These are phyloP conservation scores for Trametes sp. DNA, from an alignment of 1,284 basidiomycete genomes.

Conservation along the genomic window DNA sequence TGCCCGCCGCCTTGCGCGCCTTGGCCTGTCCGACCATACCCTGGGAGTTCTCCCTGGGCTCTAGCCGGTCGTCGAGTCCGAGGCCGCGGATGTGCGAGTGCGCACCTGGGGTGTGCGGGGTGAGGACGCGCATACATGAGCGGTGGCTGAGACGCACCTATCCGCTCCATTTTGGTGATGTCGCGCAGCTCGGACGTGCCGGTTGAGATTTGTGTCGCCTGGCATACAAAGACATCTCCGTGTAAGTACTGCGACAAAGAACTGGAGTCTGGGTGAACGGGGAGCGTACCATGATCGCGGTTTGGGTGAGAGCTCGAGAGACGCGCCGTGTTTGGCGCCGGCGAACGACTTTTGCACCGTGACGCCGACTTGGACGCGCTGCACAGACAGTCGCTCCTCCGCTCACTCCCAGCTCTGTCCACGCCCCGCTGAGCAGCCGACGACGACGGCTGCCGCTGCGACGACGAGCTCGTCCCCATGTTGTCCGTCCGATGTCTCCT, in stretches of 20 bases:
- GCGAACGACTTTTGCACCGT: constrained; percentile 37
- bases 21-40: constrained; percentile 98
- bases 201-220: constrained; percentile 77
- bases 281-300: constrained; percentile 39
- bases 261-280: neutral
- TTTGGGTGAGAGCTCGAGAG: constrained; percentile 34
- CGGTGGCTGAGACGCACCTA: constrained; percentile 60
- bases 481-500: constrained; percentile 42
- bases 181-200: constrained; percentile 83
- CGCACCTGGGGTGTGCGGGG: constrained; percentile 65
- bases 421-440: constrained; percentile 25
- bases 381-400: no score
- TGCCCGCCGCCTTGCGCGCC: constrained; percentile 95
- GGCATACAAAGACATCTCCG: neutral
- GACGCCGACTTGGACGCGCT: constrained; percentile 16
- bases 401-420: constrained; percentile 17
- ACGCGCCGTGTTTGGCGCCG: constrained; percentile 46
- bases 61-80: constrained; percentile 91
- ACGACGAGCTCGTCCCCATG: constrained; percentile 38
- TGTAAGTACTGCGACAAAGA: neutral
- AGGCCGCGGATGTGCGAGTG: constrained; percentile 98
- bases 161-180: constrained; percentile 96
- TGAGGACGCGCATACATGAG: neutral
- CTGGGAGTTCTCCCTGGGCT: constrained; percentile 88
- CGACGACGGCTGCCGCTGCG: constrained; percentile 31